Evolutionary conservation across 306 rosid species (phyloP).

Genomic region (Astragalus membranaceus): DNA sequence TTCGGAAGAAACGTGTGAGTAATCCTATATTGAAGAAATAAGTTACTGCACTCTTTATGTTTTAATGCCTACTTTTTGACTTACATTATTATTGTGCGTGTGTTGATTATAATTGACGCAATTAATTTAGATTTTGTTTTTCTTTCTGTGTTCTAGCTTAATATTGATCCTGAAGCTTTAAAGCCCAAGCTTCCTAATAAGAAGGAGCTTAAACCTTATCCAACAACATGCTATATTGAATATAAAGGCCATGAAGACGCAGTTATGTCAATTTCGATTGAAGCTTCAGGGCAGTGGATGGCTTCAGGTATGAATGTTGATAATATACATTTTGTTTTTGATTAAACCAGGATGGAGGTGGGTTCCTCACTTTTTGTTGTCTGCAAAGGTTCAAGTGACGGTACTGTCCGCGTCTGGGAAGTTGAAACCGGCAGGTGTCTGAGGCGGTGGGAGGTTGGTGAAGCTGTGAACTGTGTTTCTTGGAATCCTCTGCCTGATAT

Average conservation of each 20-base stretch:
- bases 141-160: constrained; percentile 53
- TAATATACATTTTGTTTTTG: constrained; percentile 13
- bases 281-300: constrained; percentile 90
- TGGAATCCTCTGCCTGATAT: constrained; percentile 83
- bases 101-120: not conserved
- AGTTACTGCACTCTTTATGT: not conserved
- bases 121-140: not conserved
- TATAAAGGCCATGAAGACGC: constrained; percentile 82
- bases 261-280: constrained; percentile 72
- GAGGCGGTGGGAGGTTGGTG: constrained; percentile 65
- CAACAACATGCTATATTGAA: constrained; percentile 65
- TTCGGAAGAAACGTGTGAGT: constrained; percentile 84
- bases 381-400: constrained; percentile 70
- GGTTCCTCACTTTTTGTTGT: constrained; percentile 21
- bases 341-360: not conserved
- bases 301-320: constrained; percentile 69
- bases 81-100: not conserved
- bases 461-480: constrained; percentile 70
- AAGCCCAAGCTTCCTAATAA: constrained; percentile 89
- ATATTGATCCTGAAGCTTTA: constrained; percentile 84
- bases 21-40: not conserved
- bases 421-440: constrained; percentile 87
- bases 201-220: constrained; percentile 86
- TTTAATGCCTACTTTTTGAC: not conserved
- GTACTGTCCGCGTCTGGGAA: constrained; percentile 95